phyloP scores from a whole-genome alignment of 805 yeast species.

The Candida tallmaniae region DNA sequence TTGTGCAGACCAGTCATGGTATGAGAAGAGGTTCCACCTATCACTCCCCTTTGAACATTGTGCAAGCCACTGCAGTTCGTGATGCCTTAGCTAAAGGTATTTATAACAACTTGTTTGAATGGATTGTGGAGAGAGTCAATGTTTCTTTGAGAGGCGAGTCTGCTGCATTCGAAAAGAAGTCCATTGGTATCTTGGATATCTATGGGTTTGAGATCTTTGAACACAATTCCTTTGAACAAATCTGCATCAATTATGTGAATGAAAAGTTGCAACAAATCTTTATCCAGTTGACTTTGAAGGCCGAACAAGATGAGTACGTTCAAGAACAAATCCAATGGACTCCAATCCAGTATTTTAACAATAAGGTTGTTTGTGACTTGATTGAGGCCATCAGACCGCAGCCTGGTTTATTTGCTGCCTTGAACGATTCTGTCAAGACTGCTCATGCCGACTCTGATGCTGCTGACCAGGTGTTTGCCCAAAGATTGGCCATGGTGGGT shows the following conservation, averaged over 20 bases:
- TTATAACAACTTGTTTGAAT: constrained; percentile 87
- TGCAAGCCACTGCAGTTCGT: constrained; percentile 91
- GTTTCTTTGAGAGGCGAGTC: constrained; percentile 54
- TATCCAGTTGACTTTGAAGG: constrained; percentile 89
- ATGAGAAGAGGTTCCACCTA: constrained; percentile 87
- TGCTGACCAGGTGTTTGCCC: constrained; percentile 94
- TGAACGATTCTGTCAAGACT: constrained; percentile 95
- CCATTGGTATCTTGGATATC: constrained; percentile 91
- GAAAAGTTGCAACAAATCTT: constrained; percentile 96
- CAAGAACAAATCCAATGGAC: constrained; percentile 96
- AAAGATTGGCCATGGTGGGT: constrained; percentile 77
- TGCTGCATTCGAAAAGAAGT: constrained; percentile 38
- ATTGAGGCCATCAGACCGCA: constrained; percentile 87
- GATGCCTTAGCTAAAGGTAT: constrained; percentile 95
- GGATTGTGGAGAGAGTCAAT: constrained; percentile 94
- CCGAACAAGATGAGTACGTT: constrained; percentile 97
- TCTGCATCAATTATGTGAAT: constrained; percentile 93
- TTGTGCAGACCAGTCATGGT: constrained; percentile 88
- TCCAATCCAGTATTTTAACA: constrained; percentile 93
- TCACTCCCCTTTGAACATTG: constrained; percentile 86
- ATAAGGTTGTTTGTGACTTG: constrained; percentile 92
- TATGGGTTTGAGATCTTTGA: constrained; percentile 96
- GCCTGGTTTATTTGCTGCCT: constrained; percentile 93
- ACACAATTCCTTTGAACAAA: constrained; percentile 90
- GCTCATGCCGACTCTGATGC: constrained; percentile 97